These are phyloP conservation scores for Tetrahymena borealis DNA, from an alignment of 73 alveolate genomes.

Conservation along the genomic window DNA sequence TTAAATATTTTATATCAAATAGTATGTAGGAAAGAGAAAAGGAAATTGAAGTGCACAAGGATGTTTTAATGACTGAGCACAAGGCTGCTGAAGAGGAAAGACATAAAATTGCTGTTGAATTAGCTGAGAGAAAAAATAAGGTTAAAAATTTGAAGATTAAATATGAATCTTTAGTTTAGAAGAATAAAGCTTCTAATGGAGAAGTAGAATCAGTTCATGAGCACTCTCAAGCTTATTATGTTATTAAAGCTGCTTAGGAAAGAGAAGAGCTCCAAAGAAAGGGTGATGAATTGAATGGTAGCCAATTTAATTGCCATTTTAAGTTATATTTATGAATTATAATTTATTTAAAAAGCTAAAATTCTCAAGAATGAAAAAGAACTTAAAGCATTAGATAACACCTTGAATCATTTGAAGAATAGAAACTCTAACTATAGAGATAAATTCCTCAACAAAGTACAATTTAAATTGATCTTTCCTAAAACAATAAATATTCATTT, in stretches of 20 bases:
- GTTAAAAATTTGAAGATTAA: slow-evolving; percentile 91
- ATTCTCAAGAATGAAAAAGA: slow-evolving; percentile 90
- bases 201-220: slow-evolving; percentile 86
- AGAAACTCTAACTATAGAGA: slow-evolving; percentile 90
- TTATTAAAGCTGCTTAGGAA: slow-evolving; percentile 92
- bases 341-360: slow-evolving; percentile 50
- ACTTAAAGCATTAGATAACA: slow-evolving; percentile 84
- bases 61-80: slow-evolving; percentile 81
- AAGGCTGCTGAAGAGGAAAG: slow-evolving; percentile 97
- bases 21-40: slow-evolving; percentile 95
- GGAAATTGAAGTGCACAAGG: slow-evolving; percentile 96
- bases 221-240: slow-evolving; percentile 93
- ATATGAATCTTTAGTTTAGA: slow-evolving; percentile 88
- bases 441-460: slow-evolving; percentile 69
- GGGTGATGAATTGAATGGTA: slow-evolving; percentile 87
- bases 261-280: slow-evolving; percentile 93
- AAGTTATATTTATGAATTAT: background rate
- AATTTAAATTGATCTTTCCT: slow-evolving; percentile 54
- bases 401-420: slow-evolving; percentile 84
- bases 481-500: slow-evolving; percentile 22
- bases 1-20: background rate
- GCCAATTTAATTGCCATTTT: background rate
- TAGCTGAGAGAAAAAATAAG: slow-evolving; percentile 82
- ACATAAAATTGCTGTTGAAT: slow-evolving; percentile 94
- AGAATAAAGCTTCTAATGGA: slow-evolving; percentile 75